Percentiles rank a stretch among this genome's conserved stretches.
Evolutionary conservation across 2,329 filamentous ascomycete species (phyloP).

Genomic region (Raffaelea ambrosiae): DNA sequence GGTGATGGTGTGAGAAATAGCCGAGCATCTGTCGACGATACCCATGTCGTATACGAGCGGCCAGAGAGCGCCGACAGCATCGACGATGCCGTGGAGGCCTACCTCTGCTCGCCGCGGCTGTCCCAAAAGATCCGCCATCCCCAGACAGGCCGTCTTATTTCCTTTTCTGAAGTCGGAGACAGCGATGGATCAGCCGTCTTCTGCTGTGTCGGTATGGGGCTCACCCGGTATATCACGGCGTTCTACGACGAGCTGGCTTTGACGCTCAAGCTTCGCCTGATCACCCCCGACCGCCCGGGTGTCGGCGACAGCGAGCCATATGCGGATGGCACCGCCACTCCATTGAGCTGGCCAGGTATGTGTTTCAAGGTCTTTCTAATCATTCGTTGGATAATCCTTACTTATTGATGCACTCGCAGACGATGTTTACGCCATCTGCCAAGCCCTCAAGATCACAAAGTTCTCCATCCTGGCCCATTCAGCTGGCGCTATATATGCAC

Average conservation of each 20-base stretch:
- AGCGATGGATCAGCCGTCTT: constrained; percentile 86
- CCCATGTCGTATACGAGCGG: constrained; percentile 53
- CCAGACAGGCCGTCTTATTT: constrained; percentile 78
- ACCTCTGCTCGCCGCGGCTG: constrained; percentile 72
- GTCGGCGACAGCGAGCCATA: constrained; percentile 88
- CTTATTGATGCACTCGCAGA: constrained; percentile 25
- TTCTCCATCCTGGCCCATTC: constrained; percentile 96
- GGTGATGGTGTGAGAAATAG: constrained; percentile 25
- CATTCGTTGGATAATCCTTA: constrained; percentile 8
- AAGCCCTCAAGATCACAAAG: constrained; percentile 83
- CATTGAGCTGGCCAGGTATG: constrained; percentile 88
- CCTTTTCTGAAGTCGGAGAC: constrained; percentile 94
- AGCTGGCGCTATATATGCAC: constrained; percentile 93
- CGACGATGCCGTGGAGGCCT: constrained; percentile 78
- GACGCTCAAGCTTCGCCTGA: constrained; percentile 79
- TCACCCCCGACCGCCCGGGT: constrained; percentile 88
- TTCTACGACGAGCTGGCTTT: constrained; percentile 95
- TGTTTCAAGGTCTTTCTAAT: constrained; percentile 6
- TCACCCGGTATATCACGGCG: constrained; percentile 90
- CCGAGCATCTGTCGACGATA: constrained; percentile 8
- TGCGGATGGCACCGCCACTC: constrained; percentile 71
- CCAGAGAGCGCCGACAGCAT: constrained; percentile 77
- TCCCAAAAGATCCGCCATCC: constrained; percentile 85
- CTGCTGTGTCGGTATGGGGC: constrained; percentile 94
- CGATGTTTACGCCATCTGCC: constrained; percentile 91